Evolutionary conservation across 345 rosid genomes (phyloP).

Genomic region (Erysimum cheiranthoides): DNA sequence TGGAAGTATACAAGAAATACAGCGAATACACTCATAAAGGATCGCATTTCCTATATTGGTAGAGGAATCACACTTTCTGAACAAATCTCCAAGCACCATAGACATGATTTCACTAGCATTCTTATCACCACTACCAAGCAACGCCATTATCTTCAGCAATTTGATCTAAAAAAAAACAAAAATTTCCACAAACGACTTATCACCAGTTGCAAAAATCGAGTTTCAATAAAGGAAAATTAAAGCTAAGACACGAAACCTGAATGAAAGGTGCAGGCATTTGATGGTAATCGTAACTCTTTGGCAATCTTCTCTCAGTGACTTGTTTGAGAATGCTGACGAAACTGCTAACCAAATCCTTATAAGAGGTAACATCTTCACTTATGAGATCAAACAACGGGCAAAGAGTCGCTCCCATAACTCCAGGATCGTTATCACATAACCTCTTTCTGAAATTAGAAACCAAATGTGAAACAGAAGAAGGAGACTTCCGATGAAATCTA

Average conservation of each 20-base stretch:
- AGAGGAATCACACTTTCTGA: constrained; percentile 84
- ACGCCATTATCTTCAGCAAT: constrained; percentile 86
- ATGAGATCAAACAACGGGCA: constrained; percentile 93
- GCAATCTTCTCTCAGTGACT: constrained; percentile 86
- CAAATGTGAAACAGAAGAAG: constrained; percentile 88
- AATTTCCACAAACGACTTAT: constrained; percentile 1
- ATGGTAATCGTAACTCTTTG: constrained; percentile 96
- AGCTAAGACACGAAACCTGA: constrained; percentile 60
- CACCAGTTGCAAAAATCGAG: constrained; percentile 5
- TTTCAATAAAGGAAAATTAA: not conserved
- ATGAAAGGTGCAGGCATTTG: constrained; percentile 99
- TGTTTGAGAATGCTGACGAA: constrained; percentile 97
- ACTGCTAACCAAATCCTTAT: constrained; percentile 86
- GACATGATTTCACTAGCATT: constrained; percentile 93
- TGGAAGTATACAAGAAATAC: constrained; percentile 87
- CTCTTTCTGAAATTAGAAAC: constrained; percentile 91
- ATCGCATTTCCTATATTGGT: constrained; percentile 96
- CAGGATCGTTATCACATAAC: constrained; percentile 93
- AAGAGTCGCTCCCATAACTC: constrained; percentile 99
- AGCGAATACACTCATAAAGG: constrained; percentile 86
- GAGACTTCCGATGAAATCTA: constrained; percentile 86
- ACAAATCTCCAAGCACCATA: constrained; percentile 88
- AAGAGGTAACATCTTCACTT: constrained; percentile 67
- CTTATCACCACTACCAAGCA: constrained; percentile 97
- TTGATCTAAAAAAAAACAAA: constrained; percentile 62